phyloP scores from a whole-genome alignment of 2,329 filamentous ascomycete genomes.

The Eutypa lata region DNA sequence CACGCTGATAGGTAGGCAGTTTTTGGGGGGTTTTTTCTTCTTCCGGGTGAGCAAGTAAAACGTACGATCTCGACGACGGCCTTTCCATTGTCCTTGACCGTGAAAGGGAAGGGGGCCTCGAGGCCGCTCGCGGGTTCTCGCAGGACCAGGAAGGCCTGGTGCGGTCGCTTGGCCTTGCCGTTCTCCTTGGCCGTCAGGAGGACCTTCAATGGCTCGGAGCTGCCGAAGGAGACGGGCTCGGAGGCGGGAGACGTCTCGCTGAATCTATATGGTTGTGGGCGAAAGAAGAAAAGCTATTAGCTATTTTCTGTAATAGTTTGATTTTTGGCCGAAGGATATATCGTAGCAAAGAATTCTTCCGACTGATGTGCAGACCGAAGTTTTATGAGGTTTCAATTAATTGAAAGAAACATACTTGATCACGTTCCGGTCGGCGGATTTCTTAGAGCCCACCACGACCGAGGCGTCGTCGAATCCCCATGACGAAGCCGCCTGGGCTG shows the following conservation, averaged over 20 bases:
- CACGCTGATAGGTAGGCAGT: slow-evolving; percentile 7
- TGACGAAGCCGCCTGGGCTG: slow-evolving; percentile 51
- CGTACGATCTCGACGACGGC: slow-evolving; percentile 79
- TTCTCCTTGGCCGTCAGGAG: slow-evolving; percentile 77
- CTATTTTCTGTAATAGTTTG: too few relatives aligned
- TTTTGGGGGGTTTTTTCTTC: slow-evolving; percentile 24
- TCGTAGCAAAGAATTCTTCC: slow-evolving; percentile 2
- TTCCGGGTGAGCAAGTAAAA: slow-evolving; percentile 19
- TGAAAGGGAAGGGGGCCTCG: slow-evolving; percentile 83
- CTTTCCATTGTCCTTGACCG: slow-evolving; percentile 84
- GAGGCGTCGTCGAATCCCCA: slow-evolving; percentile 76
- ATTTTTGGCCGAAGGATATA: too few relatives aligned
- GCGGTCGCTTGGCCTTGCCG: slow-evolving; percentile 76
- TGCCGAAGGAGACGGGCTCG: slow-evolving; percentile 62
- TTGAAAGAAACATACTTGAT: slow-evolving; percentile 56
- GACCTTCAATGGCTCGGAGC: slow-evolving; percentile 75
- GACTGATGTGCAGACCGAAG: background rate
- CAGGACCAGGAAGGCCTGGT: slow-evolving; percentile 89
- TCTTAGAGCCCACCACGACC: slow-evolving; percentile 64
- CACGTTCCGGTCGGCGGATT: slow-evolving; percentile 56
- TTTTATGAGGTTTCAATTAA: background rate
- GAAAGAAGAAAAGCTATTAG: background rate
- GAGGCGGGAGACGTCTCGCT: slow-evolving; percentile 56
- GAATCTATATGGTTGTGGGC: too few relatives aligned
- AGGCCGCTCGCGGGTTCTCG: slow-evolving; percentile 72